Percentiles rank a stretch among this genome's conserved stretches.
Conservation (phyloP, 139 green algal species). For the Klebsormidium nitens region DNA sequence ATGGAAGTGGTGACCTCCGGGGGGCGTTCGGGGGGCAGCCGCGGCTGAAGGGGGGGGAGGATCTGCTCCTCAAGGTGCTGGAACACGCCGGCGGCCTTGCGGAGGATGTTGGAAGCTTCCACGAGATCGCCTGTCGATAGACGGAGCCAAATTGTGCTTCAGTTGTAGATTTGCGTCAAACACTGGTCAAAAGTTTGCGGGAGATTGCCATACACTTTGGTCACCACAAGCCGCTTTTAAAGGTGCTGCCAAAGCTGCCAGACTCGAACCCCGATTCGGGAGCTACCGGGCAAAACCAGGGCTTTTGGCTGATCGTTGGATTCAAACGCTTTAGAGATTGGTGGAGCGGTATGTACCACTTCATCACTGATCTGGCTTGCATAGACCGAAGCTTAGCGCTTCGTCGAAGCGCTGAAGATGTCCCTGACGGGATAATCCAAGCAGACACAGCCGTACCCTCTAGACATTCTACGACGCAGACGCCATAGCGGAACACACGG, state of each 20-base stretch:
- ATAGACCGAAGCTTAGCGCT: too few relatives aligned
- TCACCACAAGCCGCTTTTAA: too few relatives aligned
- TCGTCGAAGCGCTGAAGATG: too few relatives aligned
- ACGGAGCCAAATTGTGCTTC: not conserved
- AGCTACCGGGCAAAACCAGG: too few relatives aligned
- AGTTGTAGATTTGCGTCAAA: not conserved
- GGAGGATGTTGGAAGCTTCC: not conserved
- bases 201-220: not conserved
- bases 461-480: too few relatives aligned
- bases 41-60: not conserved
- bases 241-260: conserved; percentile 1
- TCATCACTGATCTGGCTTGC: too few relatives aligned
- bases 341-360: too few relatives aligned
- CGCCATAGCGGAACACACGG: too few relatives aligned
- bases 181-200: not conserved
- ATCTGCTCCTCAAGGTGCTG: not conserved
- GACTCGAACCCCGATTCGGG: not conserved
- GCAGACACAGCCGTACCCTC: too few relatives aligned
- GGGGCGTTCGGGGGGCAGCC: conserved; percentile 9
- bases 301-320: too few relatives aligned
- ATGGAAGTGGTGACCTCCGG: not conserved
- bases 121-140: not conserved
- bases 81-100: conserved; percentile 4
- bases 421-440: too few relatives aligned
- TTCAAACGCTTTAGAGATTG: too few relatives aligned